Conservation (phyloP, 768 basidiomycete species). For the Leccinellum rugosiceps region DNA sequence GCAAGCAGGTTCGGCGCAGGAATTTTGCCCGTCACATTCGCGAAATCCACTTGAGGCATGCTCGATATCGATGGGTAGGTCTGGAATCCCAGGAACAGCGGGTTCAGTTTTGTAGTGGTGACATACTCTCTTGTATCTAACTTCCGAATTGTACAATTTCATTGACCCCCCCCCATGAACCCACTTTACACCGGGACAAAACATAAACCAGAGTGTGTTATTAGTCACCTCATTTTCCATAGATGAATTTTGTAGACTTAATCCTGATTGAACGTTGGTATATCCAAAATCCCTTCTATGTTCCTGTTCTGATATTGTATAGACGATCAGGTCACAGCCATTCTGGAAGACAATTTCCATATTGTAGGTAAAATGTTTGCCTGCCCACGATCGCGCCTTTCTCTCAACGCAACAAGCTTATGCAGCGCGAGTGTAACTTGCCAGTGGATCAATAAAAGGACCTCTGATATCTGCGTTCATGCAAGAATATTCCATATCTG, state of each 20-base stretch:
- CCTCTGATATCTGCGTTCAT: not conserved
- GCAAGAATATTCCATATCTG: not conserved
- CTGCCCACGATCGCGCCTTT: not conserved
- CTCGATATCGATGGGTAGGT: not conserved
- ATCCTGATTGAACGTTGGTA: not conserved
- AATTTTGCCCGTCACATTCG: slow-evolving; percentile 8
- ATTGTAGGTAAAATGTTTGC: not conserved
- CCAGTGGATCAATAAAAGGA: not conserved
- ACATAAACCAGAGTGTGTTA: too few species aligned
- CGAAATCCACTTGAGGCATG: slow-evolving; percentile 3
- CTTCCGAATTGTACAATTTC: not conserved
- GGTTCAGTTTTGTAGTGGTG: not conserved
- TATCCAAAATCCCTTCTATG: not conserved
- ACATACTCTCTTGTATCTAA: not conserved
- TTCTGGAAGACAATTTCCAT: not conserved
- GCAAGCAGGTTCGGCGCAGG: not conserved
- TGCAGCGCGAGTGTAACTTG: not conserved
- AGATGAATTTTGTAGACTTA: too few species aligned
- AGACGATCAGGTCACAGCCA: not conserved
- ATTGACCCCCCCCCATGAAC: too few species aligned
- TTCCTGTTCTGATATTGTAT: not conserved
- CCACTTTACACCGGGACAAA: too few species aligned
- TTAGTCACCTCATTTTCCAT: too few species aligned
- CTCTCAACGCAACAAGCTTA: not conserved
- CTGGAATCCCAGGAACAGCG: not conserved